Evolutionary conservation across 441 rosid genomes (phyloP).

Genomic region (Pelargonium fulgidum): DNA sequence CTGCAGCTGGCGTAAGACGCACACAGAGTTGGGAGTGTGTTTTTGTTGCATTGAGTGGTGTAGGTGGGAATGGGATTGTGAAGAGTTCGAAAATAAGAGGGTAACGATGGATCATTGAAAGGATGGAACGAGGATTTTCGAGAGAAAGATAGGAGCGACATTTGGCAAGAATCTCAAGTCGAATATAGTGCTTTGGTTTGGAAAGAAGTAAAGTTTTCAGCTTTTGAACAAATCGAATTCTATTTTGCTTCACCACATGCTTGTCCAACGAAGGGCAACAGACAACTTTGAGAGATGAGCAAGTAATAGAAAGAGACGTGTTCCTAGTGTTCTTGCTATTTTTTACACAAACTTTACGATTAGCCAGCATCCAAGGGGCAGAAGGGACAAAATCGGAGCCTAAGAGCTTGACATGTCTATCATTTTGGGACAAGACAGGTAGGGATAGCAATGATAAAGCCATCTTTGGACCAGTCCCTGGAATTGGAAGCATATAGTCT

Average conservation of each 20-base stretch:
- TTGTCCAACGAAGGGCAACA: conserved; percentile 58
- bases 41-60: conserved; percentile 66
- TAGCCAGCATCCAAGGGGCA: conserved; percentile 17
- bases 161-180: conserved; percentile 61
- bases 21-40: conserved; percentile 57
- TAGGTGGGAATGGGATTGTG: conserved; percentile 48
- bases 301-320: conserved; percentile 27
- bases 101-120: conserved; percentile 67
- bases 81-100: conserved; percentile 69
- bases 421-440: conserved; percentile 26
- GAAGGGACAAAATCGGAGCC: conserved; percentile 35
- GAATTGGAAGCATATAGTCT: neutral
- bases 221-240: conserved; percentile 67
- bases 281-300: conserved; percentile 53
- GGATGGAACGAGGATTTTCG: conserved; percentile 41
- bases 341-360: conserved; percentile 9
- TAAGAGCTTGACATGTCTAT: conserved; percentile 15
- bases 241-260: conserved; percentile 62
- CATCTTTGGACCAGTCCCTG: conserved; percentile 3
- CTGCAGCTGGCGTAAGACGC: conserved; percentile 65
- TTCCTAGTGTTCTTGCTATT: conserved; percentile 24
- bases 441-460: conserved; percentile 11
- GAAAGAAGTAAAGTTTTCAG: conserved; percentile 71
- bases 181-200: conserved; percentile 69
- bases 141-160: conserved; percentile 64